A percentile compares a stretch with the other conserved stretches of the same genome.
phyloP scores from a whole-genome alignment of 306 rosid species.

The Geum urbanum region DNA sequence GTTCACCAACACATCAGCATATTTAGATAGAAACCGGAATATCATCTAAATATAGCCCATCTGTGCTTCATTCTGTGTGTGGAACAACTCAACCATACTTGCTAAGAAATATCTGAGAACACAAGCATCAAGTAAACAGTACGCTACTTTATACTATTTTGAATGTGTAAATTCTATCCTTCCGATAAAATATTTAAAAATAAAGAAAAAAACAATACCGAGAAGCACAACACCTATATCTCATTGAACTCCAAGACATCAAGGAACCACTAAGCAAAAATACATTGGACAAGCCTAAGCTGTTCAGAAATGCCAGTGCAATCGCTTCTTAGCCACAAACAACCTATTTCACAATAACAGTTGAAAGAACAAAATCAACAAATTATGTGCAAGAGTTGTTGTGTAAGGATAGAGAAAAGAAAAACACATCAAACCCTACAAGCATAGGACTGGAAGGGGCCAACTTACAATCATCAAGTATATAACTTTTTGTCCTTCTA shows the following conservation, averaged over 20 bases:
- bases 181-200: not conserved
- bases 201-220: not conserved
- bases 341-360: not conserved
- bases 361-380: not conserved
- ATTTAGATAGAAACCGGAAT: not conserved
- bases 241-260: conserved; percentile 4
- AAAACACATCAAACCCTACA: not conserved
- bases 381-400: not conserved
- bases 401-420: not conserved
- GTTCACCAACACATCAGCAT: not conserved
- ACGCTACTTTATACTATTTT: not conserved
- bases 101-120: not conserved
- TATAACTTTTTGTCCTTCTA: not conserved
- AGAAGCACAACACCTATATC: not conserved
- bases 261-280: not conserved
- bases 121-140: not conserved
- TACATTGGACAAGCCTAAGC: not conserved
- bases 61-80: not conserved
- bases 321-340: not conserved
- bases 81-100: not conserved
- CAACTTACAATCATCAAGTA: not conserved
- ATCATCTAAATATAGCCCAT: not conserved
- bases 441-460: not conserved
- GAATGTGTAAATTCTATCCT: not conserved
- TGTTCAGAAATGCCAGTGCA: not conserved